A percentile compares a stretch with the other conserved stretches of the same genome.
phyloP scores from a whole-genome alignment of 108 stramenopile genomes.

The Cyclotella kingstonii region DNA sequence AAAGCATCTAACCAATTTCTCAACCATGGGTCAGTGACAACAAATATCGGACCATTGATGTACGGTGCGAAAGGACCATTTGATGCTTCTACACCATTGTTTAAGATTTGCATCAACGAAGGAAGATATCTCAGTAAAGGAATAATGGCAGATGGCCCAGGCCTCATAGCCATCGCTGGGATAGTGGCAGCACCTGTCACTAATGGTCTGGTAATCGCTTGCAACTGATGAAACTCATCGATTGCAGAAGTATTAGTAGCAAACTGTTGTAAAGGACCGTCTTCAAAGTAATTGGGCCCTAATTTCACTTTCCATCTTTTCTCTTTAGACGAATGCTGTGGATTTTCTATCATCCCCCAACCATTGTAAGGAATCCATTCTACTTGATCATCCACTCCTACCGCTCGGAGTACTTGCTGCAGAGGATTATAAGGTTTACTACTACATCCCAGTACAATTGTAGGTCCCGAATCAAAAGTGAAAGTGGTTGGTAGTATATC shows the following conservation, averaged over 20 bases:
- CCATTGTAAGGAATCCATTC: conserved; percentile 88
- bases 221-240: conserved; percentile 64
- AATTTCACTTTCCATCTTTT: conserved; percentile 80
- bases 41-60: conserved; percentile 72
- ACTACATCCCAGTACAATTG: conserved; percentile 82
- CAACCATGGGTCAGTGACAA: conserved; percentile 78
- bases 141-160: conserved; percentile 58
- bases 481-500: conserved; percentile 35
- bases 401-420: conserved; percentile 84
- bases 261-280: conserved; percentile 67
- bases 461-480: conserved; percentile 91
- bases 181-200: conserved; percentile 62
- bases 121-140: conserved; percentile 72
- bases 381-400: conserved; percentile 65
- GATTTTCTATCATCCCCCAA: conserved; percentile 91
- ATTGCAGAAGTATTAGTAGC: conserved; percentile 54
- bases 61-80: conserved; percentile 78
- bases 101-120: conserved; percentile 55
- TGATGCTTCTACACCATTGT: conserved; percentile 57
- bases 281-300: conserved; percentile 70
- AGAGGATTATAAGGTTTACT: conserved; percentile 75
- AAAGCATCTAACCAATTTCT: conserved; percentile 91
- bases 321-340: conserved; percentile 30
- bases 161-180: conserved; percentile 85
- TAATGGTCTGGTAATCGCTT: conserved; percentile 54